A percentile compares a stretch with the other conserved stretches of the same genome.
These are phyloP conservation scores for Irpex rosettiformis DNA, from an alignment of 1,284 basidiomycete species.

Conservation along the genomic window DNA sequence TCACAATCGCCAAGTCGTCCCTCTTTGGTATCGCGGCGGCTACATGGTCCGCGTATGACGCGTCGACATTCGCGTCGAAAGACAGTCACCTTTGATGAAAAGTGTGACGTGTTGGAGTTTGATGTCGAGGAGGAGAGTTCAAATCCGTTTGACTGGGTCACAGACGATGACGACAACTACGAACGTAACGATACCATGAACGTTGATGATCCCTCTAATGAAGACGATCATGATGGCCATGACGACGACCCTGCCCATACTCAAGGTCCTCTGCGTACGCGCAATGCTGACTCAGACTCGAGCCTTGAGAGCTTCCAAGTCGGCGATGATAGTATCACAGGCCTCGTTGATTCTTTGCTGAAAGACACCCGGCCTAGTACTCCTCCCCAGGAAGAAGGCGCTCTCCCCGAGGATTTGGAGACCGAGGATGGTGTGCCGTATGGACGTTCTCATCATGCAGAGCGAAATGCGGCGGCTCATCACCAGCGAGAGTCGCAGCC, in stretches of 20 bases:
- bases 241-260: slow-evolving; percentile 4
- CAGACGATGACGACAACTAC: slow-evolving; percentile 47
- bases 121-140: slow-evolving; percentile 49
- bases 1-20: slow-evolving; percentile 59
- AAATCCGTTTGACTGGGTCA: slow-evolving; percentile 31
- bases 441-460: slow-evolving; percentile 65
- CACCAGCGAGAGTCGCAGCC: slow-evolving; percentile 2
- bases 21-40: slow-evolving; percentile 74
- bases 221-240: slow-evolving; percentile 16
- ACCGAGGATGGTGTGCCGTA: slow-evolving; percentile 65
- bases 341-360: slow-evolving; percentile 62
- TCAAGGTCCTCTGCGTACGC: slow-evolving; percentile 9
- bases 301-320: slow-evolving; percentile 31
- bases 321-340: slow-evolving; percentile 51
- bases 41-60: slow-evolving; percentile 71
- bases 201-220: slow-evolving; percentile 10
- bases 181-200: slow-evolving; percentile 34
- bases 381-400: slow-evolving; percentile 20
- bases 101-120: slow-evolving; percentile 88
- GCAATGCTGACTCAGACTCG: slow-evolving; percentile 23
- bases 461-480: slow-evolving; percentile 30
- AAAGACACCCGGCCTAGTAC: slow-evolving; percentile 28
- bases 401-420: slow-evolving; percentile 39
- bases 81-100: slow-evolving; percentile 84
- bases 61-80: slow-evolving; percentile 48